A percentile compares a stretch with the other conserved stretches of the same genome.
Evolutionary conservation across 1,139 yeast species (phyloP).

Genomic region (Pichia sp.): DNA sequence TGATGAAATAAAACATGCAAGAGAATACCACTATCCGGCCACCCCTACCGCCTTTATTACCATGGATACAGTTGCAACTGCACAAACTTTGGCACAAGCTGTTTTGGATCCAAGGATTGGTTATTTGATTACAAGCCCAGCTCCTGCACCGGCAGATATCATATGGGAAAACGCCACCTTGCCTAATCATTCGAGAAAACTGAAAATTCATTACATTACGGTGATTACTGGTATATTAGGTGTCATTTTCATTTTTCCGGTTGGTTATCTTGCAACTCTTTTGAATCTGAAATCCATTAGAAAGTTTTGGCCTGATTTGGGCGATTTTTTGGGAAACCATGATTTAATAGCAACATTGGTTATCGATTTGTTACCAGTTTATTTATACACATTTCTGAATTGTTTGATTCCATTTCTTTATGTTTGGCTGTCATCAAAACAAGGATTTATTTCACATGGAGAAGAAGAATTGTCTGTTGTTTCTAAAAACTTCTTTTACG

Average conservation of each 20-base stretch:
- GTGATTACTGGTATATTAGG: conserved; percentile 53
- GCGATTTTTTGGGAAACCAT: conserved; percentile 47
- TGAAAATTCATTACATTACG: conserved; percentile 54
- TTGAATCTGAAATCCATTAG: conserved; percentile 63
- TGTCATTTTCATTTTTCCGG: conserved; percentile 59
- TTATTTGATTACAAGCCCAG: conserved; percentile 58
- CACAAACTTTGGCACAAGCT: conserved; percentile 83
- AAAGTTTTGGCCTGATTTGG: conserved; percentile 67
- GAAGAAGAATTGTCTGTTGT: conserved; percentile 70
- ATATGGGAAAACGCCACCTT: conserved; percentile 67
- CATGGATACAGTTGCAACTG: conserved; percentile 78
- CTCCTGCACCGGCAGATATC: conserved; percentile 78
- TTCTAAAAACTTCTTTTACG: conserved; percentile 69
- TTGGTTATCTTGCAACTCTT: conserved; percentile 65
- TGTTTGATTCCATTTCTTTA: conserved; percentile 62
- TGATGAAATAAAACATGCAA: conserved; percentile 48
- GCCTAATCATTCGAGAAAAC: conserved; percentile 44
- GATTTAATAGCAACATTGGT: conserved; percentile 66
- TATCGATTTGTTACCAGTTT: conserved; percentile 70
- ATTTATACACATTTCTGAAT: conserved; percentile 62
- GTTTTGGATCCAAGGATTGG: conserved; percentile 72
- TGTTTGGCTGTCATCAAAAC: conserved; percentile 55
- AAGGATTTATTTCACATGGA: conserved; percentile 67
- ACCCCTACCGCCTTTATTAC: conserved; percentile 72
- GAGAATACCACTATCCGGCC: conserved; percentile 57